Conservation (phyloP, 2,329 filamentous ascomycete species). For the Aureobasidium sp. region DNA sequence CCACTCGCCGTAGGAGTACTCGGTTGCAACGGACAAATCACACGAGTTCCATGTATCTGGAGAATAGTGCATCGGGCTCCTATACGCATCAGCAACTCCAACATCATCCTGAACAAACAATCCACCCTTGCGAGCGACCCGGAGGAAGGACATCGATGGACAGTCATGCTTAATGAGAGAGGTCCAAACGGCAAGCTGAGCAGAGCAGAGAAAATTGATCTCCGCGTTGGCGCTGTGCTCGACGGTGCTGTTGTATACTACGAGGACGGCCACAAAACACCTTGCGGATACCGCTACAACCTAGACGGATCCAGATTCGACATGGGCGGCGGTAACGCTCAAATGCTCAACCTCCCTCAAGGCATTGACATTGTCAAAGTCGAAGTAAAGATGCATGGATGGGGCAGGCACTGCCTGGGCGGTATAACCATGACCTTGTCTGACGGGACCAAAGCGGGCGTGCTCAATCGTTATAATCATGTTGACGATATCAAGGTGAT, state of each 20-base stretch:
- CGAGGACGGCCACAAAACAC: constrained; percentile 32
- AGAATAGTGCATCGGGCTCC: constrained; percentile 14
- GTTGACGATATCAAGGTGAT: constrained; percentile 18
- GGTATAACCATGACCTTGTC: constrained; percentile 26
- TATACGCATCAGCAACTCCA: constrained; percentile 32
- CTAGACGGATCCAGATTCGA: constrained; percentile 21
- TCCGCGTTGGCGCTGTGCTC: constrained; percentile 35
- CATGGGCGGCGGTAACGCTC: constrained; percentile 26
- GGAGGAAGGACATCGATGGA: constrained; percentile 8
- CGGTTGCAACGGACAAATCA: background rate
- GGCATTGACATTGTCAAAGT: constrained; percentile 25
- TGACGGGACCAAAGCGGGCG: constrained; percentile 23
- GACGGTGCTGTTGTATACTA: constrained; percentile 41
- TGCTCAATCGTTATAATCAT: constrained; percentile 19
- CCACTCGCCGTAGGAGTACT: background rate
- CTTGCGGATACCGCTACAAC: constrained; percentile 32
- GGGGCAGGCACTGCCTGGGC: constrained; percentile 14
- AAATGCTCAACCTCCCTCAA: constrained; percentile 21
- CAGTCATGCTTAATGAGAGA: constrained; percentile 18
- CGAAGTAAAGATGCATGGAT: constrained; percentile 18
- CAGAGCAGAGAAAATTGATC: constrained; percentile 34
- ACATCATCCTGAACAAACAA: constrained; percentile 31
- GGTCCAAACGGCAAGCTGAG: constrained; percentile 25
- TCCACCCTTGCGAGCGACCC: constrained; percentile 18
- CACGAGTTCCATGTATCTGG: background rate